Evolutionary conservation across 2,329 filamentous ascomycete species (phyloP).

Genomic region (Colletotrichum siamense): DNA sequence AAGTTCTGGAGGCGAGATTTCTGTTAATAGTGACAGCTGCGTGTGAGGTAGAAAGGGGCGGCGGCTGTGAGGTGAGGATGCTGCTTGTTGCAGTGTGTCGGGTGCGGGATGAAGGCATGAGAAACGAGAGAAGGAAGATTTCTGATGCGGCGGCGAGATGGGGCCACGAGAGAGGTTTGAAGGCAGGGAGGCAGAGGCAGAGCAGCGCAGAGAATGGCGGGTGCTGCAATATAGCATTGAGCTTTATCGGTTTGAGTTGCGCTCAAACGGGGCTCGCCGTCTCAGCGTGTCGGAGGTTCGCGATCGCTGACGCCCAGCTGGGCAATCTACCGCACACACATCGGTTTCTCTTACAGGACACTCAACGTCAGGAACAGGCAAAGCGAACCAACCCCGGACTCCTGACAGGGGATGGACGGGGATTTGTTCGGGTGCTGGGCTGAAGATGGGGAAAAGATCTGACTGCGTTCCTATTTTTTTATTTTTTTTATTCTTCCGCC

Average conservation of each 20-base stretch:
- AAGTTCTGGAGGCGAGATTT: not conserved
- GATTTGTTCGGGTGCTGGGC: not conserved
- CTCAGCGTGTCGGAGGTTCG: constrained; percentile 21
- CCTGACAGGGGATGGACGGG: not conserved
- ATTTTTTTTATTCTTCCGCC: not conserved
- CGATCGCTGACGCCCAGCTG: not conserved
- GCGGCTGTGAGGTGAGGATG: not conserved
- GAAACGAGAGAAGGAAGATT: not conserved
- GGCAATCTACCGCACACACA: not conserved
- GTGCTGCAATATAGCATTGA: constrained; percentile 16
- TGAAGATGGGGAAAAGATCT: not conserved
- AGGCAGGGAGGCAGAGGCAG: not conserved
- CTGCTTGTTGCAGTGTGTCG: not conserved
- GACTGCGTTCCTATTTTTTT: not conserved
- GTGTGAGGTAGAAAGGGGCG: not conserved
- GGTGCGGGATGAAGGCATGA: not conserved
- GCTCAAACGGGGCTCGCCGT: constrained; percentile 20
- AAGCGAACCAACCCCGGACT: not conserved
- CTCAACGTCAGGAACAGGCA: not conserved
- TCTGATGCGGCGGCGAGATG: not conserved
- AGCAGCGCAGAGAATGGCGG: not conserved
- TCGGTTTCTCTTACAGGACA: not conserved
- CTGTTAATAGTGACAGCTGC: not conserved
- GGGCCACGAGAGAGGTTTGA: not conserved
- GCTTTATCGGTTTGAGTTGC: constrained; percentile 20